Evolutionary conservation across 176 grass and related monocot species (phyloP), one percentile per base, ranked within the genome.

Genomic region (Oryza punctata): DNA sequence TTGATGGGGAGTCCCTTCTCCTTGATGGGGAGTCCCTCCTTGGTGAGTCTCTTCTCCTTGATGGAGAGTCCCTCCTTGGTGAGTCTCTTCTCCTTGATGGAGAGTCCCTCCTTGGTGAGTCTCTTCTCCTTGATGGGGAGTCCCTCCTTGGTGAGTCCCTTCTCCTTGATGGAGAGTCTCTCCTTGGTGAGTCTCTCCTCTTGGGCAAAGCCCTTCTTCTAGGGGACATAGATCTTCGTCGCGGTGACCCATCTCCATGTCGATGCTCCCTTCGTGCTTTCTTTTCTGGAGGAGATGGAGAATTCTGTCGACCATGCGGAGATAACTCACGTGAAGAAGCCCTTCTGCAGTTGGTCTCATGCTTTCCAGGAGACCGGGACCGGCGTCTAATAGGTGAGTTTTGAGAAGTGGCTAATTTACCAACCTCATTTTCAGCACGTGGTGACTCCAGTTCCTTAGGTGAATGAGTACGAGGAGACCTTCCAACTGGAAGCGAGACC

Each of bases 301-400:
- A 87, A 16, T 52, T 67, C n/a, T 29, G 63, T 13, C 2, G 85
- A 26, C 13, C 70, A 87, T 84, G 90, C 10, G 85, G 91, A 74
- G 82, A 84, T 37, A 75, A 76, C 60, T 95, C 93, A 59, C 43
- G 81, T 35, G 88, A 79, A 59, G 88, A 78, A 86, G 79, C 70
- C 83, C 67, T 90, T 82, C 91, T 90, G 61, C 45, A 75, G 33
- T 78, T 79, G 3, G 47, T 15, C 54, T 78, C 75, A 86, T 6
- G 70, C 19, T 90, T 95, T 86, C 92, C 85, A 90, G 80, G 68
- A 87, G 92, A 82, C 43, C 27, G 75, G 64, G 90, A 86, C 24
- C 5, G 67, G 2, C 10, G 66, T 49, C 85, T 89, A 85, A 60
- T 52, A 45, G 72, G 65, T 67, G 87, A 84, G 61, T 85, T 93